phyloP scores from a whole-genome alignment of 495 filamentous ascomycete species.

The Daldinia loculata region DNA sequence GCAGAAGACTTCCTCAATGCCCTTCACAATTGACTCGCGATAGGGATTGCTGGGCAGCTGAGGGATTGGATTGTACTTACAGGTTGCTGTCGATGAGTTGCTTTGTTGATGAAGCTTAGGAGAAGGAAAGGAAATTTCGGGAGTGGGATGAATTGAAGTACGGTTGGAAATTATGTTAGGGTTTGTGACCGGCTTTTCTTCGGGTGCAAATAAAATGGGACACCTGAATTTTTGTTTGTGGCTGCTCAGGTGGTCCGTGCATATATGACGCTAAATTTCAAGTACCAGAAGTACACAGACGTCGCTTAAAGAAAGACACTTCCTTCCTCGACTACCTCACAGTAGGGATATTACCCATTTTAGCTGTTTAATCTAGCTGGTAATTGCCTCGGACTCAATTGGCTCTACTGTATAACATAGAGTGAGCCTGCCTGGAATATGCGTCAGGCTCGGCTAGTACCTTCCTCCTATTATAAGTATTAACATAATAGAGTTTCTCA shows the following conservation, averaged over 20 bases:
- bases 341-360: neutral
- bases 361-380: neutral
- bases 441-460: neutral
- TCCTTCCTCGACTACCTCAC: neutral
- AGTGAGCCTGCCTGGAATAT: neutral
- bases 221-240: constrained; percentile 5
- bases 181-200: constrained; percentile 46
- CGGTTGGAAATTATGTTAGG: constrained; percentile 41
- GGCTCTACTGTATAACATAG: neutral
- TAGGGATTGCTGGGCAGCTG: neutral
- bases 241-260: neutral
- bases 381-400: neutral
- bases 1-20: neutral
- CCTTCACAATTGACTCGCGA: neutral
- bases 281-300: too few relatives aligned
- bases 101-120: constrained; percentile 40
- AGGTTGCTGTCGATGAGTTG: constrained; percentile 41
- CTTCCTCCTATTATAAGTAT: neutral
- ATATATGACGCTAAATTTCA: neutral
- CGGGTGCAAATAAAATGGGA: constrained; percentile 37
- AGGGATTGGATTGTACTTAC: constrained; percentile 28
- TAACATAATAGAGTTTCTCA: neutral
- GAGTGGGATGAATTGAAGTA: constrained; percentile 44
- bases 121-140: constrained; percentile 36
- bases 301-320: neutral